phyloP scores from a whole-genome alignment of 2,329 filamentous ascomycete species.

The Beauveria rudraprayagi region DNA sequence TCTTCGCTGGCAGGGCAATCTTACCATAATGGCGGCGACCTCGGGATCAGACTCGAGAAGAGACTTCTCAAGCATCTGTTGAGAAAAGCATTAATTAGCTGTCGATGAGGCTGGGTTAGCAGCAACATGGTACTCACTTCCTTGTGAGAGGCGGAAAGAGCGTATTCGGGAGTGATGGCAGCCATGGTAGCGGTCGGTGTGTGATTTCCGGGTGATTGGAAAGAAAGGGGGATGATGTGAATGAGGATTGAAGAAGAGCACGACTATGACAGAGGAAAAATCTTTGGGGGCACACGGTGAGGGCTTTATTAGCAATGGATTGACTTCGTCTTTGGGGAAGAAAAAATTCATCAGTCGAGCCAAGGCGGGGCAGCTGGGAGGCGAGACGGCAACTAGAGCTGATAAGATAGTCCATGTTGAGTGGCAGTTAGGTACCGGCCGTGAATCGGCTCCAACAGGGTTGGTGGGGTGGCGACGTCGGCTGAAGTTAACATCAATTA shows the following conservation, averaged over 20 bases:
- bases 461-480: neutral
- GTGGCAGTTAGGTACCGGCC: neutral
- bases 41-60: conserved; percentile 87
- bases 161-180: conserved; percentile 37
- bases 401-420: conserved; percentile 4
- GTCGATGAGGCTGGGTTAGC: conserved; percentile 2
- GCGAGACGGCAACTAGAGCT: neutral
- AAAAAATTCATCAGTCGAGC: conserved; percentile 1
- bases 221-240: conserved; percentile 6
- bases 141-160: conserved; percentile 47
- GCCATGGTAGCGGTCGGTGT: conserved; percentile 28
- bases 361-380: conserved; percentile 4
- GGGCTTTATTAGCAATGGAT: conserved; percentile 8
- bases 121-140: conserved; percentile 32
- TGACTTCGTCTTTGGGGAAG: conserved; percentile 1
- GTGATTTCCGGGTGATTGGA: neutral
- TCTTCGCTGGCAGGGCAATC: conserved; percentile 20
- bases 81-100: conserved; percentile 20
- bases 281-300: conserved; percentile 9
- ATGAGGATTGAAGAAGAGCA: conserved; percentile 10
- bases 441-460: neutral
- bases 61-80: conserved; percentile 88
- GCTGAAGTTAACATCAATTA: neutral
- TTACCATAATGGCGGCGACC: conserved; percentile 93
- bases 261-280: neutral